Conservation (phyloP, 768 basidiomycete genomes). For the Mycena epipterygia region DNA sequence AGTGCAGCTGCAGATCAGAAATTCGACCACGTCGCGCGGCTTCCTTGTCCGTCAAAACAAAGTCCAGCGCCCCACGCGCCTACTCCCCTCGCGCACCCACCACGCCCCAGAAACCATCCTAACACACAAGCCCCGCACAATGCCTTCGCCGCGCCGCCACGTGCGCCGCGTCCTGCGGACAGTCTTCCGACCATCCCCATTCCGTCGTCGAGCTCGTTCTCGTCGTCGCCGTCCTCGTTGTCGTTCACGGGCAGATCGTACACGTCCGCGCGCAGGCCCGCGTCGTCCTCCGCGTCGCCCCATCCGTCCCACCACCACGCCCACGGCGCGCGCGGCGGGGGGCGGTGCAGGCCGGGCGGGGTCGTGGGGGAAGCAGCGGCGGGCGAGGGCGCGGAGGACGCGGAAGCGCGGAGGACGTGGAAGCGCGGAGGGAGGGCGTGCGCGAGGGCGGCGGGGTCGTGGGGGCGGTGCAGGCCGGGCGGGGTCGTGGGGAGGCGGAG, state of each 20-base stretch:
- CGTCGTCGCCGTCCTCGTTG: not conserved
- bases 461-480: too few species aligned
- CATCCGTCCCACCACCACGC: slow-evolving; percentile 35
- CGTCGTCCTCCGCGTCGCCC: slow-evolving; percentile 14
- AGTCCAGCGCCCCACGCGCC: too few species aligned
- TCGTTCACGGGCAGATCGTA: not conserved
- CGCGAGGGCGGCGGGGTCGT: too few species aligned
- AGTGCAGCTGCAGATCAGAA: too few species aligned
- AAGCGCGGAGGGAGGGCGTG: too few species aligned
- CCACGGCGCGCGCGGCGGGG: not conserved
- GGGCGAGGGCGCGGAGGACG: too few species aligned
- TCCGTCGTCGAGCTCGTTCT: not conserved
- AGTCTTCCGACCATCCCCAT: slow-evolving; percentile 1
- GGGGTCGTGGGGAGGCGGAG: too few species aligned
- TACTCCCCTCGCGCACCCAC: slow-evolving; percentile 25
- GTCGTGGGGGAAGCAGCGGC: too few species aligned
- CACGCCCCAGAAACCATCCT: slow-evolving; percentile 35
- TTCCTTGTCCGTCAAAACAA: too few species aligned
- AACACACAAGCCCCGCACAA: slow-evolving; percentile 25
- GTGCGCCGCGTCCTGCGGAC: slow-evolving; percentile 27
- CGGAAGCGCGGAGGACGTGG: too few species aligned
- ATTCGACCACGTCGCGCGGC: too few species aligned
- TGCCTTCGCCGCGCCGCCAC: slow-evolving; percentile 32
- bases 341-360: too few species aligned
- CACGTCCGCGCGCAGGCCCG: not conserved